Evolutionary conservation across 2,329 filamentous ascomycete genomes (phyloP).

Genomic region (Blumeria graminis): DNA sequence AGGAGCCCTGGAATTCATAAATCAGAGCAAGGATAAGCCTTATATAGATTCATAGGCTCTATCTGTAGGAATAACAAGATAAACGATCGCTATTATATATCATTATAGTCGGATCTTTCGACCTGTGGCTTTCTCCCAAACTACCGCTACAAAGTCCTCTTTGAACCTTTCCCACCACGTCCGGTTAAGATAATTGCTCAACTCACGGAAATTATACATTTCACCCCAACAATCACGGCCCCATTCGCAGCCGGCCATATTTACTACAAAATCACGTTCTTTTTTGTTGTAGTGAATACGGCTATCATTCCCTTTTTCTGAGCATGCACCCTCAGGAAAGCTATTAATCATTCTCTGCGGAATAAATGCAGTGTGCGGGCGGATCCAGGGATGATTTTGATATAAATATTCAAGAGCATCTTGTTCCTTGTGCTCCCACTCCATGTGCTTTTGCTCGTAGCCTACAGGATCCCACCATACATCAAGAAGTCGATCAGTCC

Average conservation of each 20-base stretch:
- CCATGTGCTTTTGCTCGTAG: conserved; percentile 97
- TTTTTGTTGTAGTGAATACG: conserved; percentile 66
- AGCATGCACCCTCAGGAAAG: conserved; percentile 77
- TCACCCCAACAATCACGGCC: conserved; percentile 93
- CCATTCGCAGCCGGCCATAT: conserved; percentile 97
- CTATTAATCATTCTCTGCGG: conserved; percentile 84
- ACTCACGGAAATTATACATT: conserved; percentile 84
- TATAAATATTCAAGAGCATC: conserved; percentile 88
- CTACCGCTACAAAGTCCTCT: conserved; percentile 34
- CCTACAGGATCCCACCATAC: conserved; percentile 97
- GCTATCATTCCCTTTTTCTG: conserved; percentile 48
- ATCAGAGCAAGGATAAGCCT: too few relatives aligned
- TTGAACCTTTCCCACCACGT: conserved; percentile 57
- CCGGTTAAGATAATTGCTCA: conserved; percentile 76
- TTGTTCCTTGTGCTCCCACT: conserved; percentile 98
- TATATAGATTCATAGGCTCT: too few relatives aligned
- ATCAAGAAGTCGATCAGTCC: conserved; percentile 79
- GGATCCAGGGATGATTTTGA: conserved; percentile 73
- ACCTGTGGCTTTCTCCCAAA: conserved; percentile 40
- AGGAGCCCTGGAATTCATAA: too few relatives aligned
- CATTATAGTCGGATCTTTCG: conserved; percentile 16
- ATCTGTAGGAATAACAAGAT: too few relatives aligned
- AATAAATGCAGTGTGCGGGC: conserved; percentile 69
- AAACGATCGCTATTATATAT: too few relatives aligned
- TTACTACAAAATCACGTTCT: conserved; percentile 82